phyloP scores from a whole-genome alignment of 2,329 filamentous ascomycete species.

The Fusarium temperatum region DNA sequence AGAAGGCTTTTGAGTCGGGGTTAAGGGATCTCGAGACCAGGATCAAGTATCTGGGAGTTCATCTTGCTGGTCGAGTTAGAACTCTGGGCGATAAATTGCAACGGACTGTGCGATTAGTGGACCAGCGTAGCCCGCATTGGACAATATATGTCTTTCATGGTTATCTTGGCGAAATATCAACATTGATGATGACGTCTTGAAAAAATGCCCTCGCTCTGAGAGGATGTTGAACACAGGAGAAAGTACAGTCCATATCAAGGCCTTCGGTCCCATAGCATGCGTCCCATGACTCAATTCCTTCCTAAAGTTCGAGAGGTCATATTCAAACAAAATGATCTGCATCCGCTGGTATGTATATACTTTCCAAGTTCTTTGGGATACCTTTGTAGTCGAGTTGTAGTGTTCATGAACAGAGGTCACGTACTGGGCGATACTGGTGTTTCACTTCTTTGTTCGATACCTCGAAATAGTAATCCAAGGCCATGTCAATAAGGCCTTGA shows the following conservation, averaged over 20 bases:
- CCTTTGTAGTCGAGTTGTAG: neutral
- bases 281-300: neutral
- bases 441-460: neutral
- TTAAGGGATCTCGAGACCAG: accelerated
- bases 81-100: accelerated
- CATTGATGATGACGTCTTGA: neutral
- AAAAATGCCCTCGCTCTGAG: conserved; percentile 57
- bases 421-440: neutral
- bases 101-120: neutral
- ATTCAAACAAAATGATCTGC: accelerated
- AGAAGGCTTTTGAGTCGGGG: neutral
- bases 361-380: neutral
- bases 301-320: neutral
- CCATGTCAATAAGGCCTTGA: neutral
- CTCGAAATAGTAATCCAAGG: neutral
- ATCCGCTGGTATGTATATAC: accelerated
- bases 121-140: neutral
- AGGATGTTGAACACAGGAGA: neutral
- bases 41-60: no score
- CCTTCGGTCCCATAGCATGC: no score
- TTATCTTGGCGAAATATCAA: neutral
- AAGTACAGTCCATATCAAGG: neutral
- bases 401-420: neutral
- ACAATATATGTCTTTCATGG: neutral
- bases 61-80: neutral